Percentiles rank a stretch among this genome's conserved stretches.
Conservation (phyloP, 306 rosid genomes). For the Crotalaria pallida region DNA sequence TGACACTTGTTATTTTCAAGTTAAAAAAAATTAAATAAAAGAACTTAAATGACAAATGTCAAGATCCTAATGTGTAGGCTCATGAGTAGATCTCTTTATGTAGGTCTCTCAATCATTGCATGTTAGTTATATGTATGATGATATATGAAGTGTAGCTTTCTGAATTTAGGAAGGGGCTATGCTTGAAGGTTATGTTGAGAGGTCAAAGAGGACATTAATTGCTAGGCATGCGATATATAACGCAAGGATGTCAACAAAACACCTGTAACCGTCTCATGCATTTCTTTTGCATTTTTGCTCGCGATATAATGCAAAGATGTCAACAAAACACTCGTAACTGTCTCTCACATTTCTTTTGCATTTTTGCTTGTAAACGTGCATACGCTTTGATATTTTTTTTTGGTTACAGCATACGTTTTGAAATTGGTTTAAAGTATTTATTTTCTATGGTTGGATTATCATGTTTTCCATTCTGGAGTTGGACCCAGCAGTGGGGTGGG, state of each 20-base stretch:
- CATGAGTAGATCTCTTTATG: no score
- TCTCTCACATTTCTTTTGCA: neutral
- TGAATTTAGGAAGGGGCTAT: neutral
- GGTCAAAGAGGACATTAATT: constrained; percentile 3
- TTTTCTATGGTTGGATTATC: neutral
- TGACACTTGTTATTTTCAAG: no score
- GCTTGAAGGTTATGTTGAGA: neutral
- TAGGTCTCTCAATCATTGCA: no score
- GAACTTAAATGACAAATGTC: no score
- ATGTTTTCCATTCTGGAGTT: neutral
- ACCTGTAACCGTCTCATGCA: neutral
- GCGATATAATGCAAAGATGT: no score
- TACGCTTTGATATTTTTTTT: constrained; percentile 7
- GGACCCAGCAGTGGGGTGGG: neutral
- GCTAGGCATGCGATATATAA: neutral
- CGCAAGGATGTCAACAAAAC: neutral
- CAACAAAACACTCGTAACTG: neutral
- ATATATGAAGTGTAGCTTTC: neutral
- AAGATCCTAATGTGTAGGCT: no score
- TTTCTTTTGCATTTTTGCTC: neutral
- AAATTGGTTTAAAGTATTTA: neutral
- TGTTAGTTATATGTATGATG: neutral
- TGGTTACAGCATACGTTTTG: constrained; percentile 8
- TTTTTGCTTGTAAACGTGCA: constrained; percentile 9
- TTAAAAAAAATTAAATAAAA: no score